These are phyloP conservation scores for Gossypium australe DNA, from an alignment of 345 rosid species.

Conservation along the genomic window DNA sequence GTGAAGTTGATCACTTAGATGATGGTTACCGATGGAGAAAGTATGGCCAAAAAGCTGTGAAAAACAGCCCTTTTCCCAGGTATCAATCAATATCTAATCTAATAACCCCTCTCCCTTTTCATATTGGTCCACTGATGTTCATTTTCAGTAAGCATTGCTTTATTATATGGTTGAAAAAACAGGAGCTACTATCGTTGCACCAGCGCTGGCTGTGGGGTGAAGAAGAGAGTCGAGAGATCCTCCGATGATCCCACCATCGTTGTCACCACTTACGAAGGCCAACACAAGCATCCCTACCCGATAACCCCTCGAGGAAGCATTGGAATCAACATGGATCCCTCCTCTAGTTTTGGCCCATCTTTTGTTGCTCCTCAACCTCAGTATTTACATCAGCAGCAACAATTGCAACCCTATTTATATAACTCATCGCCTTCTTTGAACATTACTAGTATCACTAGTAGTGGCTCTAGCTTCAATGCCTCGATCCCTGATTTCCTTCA, in stretches of 20 bases:
- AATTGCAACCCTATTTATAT: constrained; percentile 26
- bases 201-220: constrained; percentile 81
- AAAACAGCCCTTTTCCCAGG: constrained; percentile 97
- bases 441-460: constrained; percentile 14
- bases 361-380: constrained; percentile 45
- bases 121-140: neutral
- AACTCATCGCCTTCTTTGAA: constrained; percentile 33
- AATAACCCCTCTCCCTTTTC: neutral
- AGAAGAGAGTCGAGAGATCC: constrained; percentile 98
- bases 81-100: constrained; percentile 16
- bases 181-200: constrained; percentile 99
- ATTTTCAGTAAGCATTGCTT: neutral
- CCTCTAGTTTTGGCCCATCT: constrained; percentile 28
- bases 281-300: constrained; percentile 75
- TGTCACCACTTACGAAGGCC: constrained; percentile 95
- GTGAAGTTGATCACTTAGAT: constrained; percentile 91
- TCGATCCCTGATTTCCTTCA: constrained; percentile 27
- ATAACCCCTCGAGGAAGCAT: constrained; percentile 63
- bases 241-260: constrained; percentile 71
- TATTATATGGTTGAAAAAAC: constrained; percentile 13
- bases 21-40: constrained; percentile 98
- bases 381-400: constrained; percentile 16
- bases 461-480: constrained; percentile 24
- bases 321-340: constrained; percentile 32
- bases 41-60: constrained; percentile 98